Evolutionary conservation across 192 early-diverging fungal species (phyloP).

Genomic region (Obelidium mucronatum): DNA sequence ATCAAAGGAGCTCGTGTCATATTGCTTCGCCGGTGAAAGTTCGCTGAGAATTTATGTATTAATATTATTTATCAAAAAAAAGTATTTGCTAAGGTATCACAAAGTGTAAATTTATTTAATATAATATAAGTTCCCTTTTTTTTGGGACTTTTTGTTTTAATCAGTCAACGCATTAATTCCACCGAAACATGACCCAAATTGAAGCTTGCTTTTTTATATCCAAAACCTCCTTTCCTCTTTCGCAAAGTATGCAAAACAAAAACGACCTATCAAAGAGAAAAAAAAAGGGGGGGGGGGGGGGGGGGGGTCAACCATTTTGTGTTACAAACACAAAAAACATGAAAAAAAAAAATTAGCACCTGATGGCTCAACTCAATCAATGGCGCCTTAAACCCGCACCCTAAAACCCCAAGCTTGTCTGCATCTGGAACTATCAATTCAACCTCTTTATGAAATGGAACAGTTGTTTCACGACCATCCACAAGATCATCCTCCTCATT

Average conservation of each 20-base stretch:
- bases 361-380: constrained; percentile 14
- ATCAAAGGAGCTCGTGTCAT: constrained; percentile 16
- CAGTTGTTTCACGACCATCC: background rate
- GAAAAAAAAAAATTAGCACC: background rate
- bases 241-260: background rate
- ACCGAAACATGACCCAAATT: too few relatives aligned
- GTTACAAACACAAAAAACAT: too few relatives aligned
- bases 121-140: background rate
- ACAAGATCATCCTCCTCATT: background rate
- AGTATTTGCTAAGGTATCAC: background rate
- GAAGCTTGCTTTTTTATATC: too few relatives aligned
- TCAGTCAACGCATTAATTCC: too few relatives aligned
- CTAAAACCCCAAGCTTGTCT: background rate
- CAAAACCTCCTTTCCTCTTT: too few relatives aligned
- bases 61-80: too few relatives aligned
- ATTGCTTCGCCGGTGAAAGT: background rate
- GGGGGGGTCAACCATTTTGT: too few relatives aligned
- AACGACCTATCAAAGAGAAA: too few relatives aligned
- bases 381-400: background rate
- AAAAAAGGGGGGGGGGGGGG: too few relatives aligned
- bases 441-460: background rate
- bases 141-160: too few relatives aligned
- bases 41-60: background rate
- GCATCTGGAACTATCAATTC: background rate
- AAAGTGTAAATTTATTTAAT: background rate